Conservation (phyloP, 225 moss, liverwort and hornwort species). For the Sphagnum contortum region DNA sequence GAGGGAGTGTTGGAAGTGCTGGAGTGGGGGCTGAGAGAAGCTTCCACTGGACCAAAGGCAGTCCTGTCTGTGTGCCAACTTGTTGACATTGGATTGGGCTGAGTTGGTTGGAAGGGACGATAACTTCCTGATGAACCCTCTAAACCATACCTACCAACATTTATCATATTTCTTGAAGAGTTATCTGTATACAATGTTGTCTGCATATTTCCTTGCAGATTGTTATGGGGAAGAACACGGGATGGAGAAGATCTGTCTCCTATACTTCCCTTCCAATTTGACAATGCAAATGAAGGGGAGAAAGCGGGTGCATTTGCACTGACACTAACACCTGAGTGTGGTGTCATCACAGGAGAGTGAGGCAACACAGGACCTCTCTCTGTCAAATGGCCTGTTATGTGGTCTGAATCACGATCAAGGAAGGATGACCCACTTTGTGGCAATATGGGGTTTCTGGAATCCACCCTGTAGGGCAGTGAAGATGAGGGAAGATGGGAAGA, state of each 20-base stretch:
- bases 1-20: too few species aligned
- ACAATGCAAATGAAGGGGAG: conserved; percentile 29
- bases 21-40: conserved; percentile 8
- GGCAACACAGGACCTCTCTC: conserved; percentile 22
- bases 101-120: conserved; percentile 7
- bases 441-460: not conserved
- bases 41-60: conserved; percentile 17
- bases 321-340: conserved; percentile 15
- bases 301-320: conserved; percentile 19
- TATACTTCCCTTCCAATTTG: conserved; percentile 28
- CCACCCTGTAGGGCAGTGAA: too few species aligned
- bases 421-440: conserved; percentile 10
- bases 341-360: conserved; percentile 22
- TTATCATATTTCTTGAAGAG: not conserved
- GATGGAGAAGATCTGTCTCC: conserved; percentile 25
- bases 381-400: conserved; percentile 9
- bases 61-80: conserved; percentile 11
- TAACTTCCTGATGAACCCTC: conserved; percentile 10
- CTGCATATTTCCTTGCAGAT: conserved; percentile 16
- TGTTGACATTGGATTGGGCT: conserved; percentile 5
- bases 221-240: conserved; percentile 27
- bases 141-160: conserved; percentile 8
- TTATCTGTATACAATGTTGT: conserved; percentile 1
- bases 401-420: conserved; percentile 8
- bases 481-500: conserved; percentile 3